A percentile compares a stretch with the other conserved stretches of the same genome.
Conservation (phyloP, 2,329 filamentous ascomycete genomes). For the Microcera coccophila region DNA sequence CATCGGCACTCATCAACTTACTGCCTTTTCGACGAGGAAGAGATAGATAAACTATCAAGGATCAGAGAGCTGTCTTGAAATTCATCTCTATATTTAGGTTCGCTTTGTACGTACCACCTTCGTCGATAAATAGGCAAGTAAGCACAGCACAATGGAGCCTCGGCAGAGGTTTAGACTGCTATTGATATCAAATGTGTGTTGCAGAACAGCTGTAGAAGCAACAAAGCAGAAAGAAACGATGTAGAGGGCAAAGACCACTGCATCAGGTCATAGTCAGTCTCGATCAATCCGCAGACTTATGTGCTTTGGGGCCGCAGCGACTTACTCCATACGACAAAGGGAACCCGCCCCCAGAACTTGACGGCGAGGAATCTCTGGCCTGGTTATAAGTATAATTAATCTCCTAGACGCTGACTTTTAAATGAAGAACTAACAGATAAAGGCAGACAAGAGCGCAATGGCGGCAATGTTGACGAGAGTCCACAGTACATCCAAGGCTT, state of each 20-base stretch:
- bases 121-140: constrained; percentile 59
- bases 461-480: too few relatives aligned
- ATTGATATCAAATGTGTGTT: constrained; percentile 55
- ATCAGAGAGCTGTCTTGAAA: too few relatives aligned
- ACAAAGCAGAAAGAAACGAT: constrained; percentile 58
- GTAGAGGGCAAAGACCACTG: constrained; percentile 60
- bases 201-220: constrained; percentile 52
- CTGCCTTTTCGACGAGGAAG: constrained; percentile 62
- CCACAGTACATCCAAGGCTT: too few relatives aligned
- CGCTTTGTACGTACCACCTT: constrained; percentile 52
- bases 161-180: constrained; percentile 49
- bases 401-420: neutral
- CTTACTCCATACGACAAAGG: constrained; percentile 43
- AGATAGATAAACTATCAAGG: constrained; percentile 55
- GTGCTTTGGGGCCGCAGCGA: constrained; percentile 7
- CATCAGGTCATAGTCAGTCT: neutral
- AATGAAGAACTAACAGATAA: constrained; percentile 31
- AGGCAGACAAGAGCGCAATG: constrained; percentile 35
- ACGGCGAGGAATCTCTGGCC: constrained; percentile 37
- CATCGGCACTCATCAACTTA: constrained; percentile 30
- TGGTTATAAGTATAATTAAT: constrained; percentile 18
- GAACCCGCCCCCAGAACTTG: constrained; percentile 39
- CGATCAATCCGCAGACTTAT: neutral
- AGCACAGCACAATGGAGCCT: constrained; percentile 56
- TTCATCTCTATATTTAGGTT: too few relatives aligned